Evolutionary conservation across 148 eudicot genomes (phyloP), one percentile per base, ranked within the genome.

Genomic region (Drosera capensis): DNA sequence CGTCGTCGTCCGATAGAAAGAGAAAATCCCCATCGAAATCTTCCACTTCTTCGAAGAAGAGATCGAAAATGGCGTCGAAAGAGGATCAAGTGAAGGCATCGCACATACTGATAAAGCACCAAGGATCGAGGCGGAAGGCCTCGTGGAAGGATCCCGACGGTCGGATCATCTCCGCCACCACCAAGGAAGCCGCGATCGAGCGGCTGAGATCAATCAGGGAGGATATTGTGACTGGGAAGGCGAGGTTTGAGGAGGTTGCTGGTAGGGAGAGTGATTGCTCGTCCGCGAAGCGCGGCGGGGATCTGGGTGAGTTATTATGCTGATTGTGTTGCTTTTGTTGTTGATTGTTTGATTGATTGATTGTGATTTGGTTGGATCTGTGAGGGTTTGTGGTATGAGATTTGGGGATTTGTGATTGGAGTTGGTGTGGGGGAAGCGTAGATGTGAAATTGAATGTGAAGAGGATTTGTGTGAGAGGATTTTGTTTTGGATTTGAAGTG

Each of bases 91-190:
- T 80, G 7, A 80, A 57, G 79, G 97, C 97, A 13, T 88, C 86
- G 1, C 97, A 88, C 54, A 80, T 88, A 43, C 77, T 88, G 4
- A 80, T 88, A 1, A 86, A 86, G 73, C 96, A 86, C 65, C 51
- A 82, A 51, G 88, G 85, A 12, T 86, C 96, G 28, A 78, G 96
- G 9, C 57, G 96, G 14, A 79, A 74, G 63, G 72, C 88, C 20
- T 86, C 96, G 0, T 86, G 96, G 96, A 86, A 86, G 70, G 96
- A 86, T 66, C 88, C 94, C n/a, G 94, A 86, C 53, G 96, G 96
- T 22, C 62, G 40, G 1, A 68, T 76, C 20, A 86, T 86, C 49
- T 42, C 23, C 22, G 60, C 21, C 60, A 86, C 96, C 46, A 73
- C 85, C 56, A 64, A 68, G 22, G 88, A 82, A 3, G 23, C 66